Base-by-base conservation (phyloP, 345 rosid genomes). In the Zanthoxylum bungeanum region DNA sequence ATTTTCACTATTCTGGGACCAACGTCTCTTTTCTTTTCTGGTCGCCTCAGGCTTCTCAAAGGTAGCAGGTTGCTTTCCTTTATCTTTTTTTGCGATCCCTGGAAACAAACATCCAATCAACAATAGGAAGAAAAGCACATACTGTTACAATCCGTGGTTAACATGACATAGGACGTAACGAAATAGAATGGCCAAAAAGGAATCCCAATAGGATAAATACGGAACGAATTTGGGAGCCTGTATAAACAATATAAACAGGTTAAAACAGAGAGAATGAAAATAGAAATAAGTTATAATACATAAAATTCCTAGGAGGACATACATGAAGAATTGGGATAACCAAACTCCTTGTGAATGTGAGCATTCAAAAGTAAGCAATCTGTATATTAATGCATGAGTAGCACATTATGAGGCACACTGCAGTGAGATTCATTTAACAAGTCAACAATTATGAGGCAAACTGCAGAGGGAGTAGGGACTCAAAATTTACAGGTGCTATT, bases 11-110 rank as follows among this genome's bases (percentile, higher is more conserved):
- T n/a, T n/a, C n/a, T n/a, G n/a, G n/a, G n/a, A n/a, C n/a, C n/a
- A n/a, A n/a, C n/a, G n/a, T 73, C 88, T 75, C 74, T 17, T 25
- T 60, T 28, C 65, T 60, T 40, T 66, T 58, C 50, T 11, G 33
- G 24, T 46, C 8, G 33, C 37, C 72, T 65, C 70, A 30, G n/a
- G 49, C 14, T 66, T 31, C 17, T 7, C 2, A 22, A 44, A 21
- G 19, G 66, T 11, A 37, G 9, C 30, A 61, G 65, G 37, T 61
- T 27, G 30, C 11, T 61, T 37, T 34, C 65, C 30, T 11, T 37
- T 36, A 22, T 47, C 22, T 11, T 3, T 36, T 17, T 36, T 60
- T 60, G 10, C 46, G 16, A 12, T 3, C 14, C 3, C 46, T 40
- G 16, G 17, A 11, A 11, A 40, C 11, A 40, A 40, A 16, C 12